Evolutionary conservation across 768 basidiomycete genomes (phyloP).

Genomic region (Pulveroboletus sp.): DNA sequence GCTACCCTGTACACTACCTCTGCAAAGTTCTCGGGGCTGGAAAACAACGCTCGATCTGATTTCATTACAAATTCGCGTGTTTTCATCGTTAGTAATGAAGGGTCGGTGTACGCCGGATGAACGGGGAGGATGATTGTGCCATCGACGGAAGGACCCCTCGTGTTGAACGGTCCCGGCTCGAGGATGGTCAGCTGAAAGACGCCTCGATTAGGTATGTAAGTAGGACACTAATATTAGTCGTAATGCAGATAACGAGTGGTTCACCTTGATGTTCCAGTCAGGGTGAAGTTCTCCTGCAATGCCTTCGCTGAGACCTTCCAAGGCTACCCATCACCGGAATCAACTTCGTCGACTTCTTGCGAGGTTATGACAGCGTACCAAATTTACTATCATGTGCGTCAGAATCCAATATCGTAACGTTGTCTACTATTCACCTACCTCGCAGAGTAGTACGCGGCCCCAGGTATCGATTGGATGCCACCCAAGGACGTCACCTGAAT

Average conservation of each 20-base stretch:
- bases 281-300: too few species aligned
- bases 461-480: slow-evolving; percentile 21
- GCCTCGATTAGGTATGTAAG: too few species aligned
- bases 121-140: neutral
- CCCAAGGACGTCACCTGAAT: slow-evolving; percentile 16
- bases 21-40: slow-evolving; percentile 16
- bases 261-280: too few species aligned
- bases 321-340: neutral
- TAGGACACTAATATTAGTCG: too few species aligned
- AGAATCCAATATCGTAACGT: neutral
- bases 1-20: neutral
- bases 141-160: neutral
- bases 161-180: slow-evolving; percentile 2
- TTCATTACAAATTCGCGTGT: neutral
- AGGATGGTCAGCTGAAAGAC: neutral
- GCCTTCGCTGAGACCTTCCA: slow-evolving; percentile 7
- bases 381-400: slow-evolving; percentile 13
- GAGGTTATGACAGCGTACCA: slow-evolving; percentile 1
- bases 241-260: too few species aligned
- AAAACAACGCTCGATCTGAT: neutral
- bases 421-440: slow-evolving; percentile 6
- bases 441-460: slow-evolving; percentile 20
- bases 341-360: neutral
- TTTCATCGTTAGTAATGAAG: slow-evolving; percentile 1
- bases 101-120: neutral